Base-by-base conservation (phyloP, 2,329 filamentous ascomycete species). In the Daldinia eschscholtzii region DNA sequence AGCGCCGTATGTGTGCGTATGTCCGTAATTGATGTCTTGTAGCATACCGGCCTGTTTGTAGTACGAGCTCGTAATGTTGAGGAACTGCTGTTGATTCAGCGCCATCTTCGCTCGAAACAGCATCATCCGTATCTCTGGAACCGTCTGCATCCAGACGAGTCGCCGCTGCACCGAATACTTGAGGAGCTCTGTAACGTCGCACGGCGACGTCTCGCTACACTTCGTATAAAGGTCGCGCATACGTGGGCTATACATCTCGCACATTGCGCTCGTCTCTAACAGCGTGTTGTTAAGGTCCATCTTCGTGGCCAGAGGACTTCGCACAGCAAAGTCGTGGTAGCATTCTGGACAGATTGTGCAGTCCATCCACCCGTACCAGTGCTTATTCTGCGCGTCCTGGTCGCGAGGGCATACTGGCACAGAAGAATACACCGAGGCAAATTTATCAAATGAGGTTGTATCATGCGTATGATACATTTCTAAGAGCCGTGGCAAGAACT, bases 341-440 rank as follows among this genome's bases (percentile, higher is more conserved):
- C 81, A 82, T 15, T 80, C 77, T 6, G 79, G 77, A 39, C 81
- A 82, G 39, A 82, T 78, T 20, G 60, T 75, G 70, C 72, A 79
- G 41, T 77, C 74, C 3, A 64, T 70, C 81, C 81, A 82, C 23
- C 81, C 81, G 72, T 80, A 81, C 77, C 76, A 80, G 5, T 70
- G 68, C 46, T 59, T 66, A 12, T 67, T 42, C n/a, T 57, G 52
- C n/a, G 53, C 68, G 7, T 73, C 72, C 18, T 74, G 62, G 23
- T 79, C 73, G 30, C 74, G 73, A 1, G 57, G 61, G 41, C 76
- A 82, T 0, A 58, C 64, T 3, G 76, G 74, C 4, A 81, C 75
- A 37, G 67, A 65, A 6, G 76, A 74, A 65, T 78, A 81, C 20
- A 73, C 64, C 3, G 67, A 67, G 1, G 76, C 79, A 44, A 75